Base-by-base conservation (phyloP, 2,329 filamentous ascomycete species). In the Lecanosticta acicola region DNA sequence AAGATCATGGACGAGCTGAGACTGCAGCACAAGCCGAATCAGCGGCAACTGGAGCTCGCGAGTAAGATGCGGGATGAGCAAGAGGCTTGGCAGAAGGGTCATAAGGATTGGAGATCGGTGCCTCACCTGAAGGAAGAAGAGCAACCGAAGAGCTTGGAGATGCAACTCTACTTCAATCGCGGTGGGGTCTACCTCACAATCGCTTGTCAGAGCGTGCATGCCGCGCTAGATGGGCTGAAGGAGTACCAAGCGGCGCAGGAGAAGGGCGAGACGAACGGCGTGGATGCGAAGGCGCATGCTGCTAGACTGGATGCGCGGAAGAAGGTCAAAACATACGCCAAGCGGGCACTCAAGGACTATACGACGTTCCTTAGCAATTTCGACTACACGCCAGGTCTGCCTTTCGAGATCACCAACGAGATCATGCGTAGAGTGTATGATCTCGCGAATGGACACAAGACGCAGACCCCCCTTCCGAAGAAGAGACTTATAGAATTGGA, bases 151-250 rank as follows among this genome's bases (percentile, higher is more conserved):
- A 87, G 86, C 61, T 71, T 90, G 52, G 83, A 87, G 61, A 74
- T 77, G 39, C 87, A 93, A 60, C 66, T 93, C 3, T 66, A 87
- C 3, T 91, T 93, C 63, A 84, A 90, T 55, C 78, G 87, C 37
- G 87, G 81, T 1, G 78, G 79, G 3, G 80, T 81, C 3, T 85
- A 90, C 62, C 71, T 94, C 29, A 79, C 78, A 3, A 73, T 88
- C 58, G 85, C 87, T 10, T 87, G 80, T 58, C 72, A 81, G 46
- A 70, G 82, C 58, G 77, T 89, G 35, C 68, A 77, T 47, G 67
- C 68, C 14, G 78, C 83, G 13, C 63, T 87, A 16, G 66, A 74
- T 41, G 72, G 71, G 0, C 57, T 73, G 42, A 61, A 66, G 48
- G 66, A 68, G 36, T 60, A 58, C 33, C 57, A 59, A 41, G 52